Percentiles rank a stretch among this genome's conserved stretches.
These are phyloP conservation scores for Apiospora kogelbergensis DNA, from an alignment of 2,329 filamentous ascomycete species.

Conservation along the genomic window DNA sequence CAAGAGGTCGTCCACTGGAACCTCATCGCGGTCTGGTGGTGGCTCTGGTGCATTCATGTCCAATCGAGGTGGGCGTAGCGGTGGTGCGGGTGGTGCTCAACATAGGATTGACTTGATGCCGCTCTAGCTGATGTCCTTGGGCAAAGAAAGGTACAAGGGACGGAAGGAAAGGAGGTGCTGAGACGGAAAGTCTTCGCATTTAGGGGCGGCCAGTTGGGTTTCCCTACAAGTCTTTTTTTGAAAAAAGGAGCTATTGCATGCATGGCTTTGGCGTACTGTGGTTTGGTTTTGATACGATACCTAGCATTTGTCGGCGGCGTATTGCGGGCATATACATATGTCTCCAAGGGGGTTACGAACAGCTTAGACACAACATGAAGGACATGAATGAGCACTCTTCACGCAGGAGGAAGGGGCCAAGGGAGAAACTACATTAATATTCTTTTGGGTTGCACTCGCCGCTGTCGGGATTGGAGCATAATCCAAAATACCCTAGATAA, in stretches of 20 bases:
- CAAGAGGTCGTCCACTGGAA: slow-evolving; percentile 11
- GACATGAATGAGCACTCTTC: not conserved
- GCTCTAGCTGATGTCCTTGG: not conserved
- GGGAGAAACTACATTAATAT: not conserved
- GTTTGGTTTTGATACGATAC: slow-evolving; percentile 2
- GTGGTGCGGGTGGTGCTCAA: slow-evolving; percentile 6
- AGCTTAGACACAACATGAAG: not conserved
- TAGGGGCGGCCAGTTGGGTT: not conserved
- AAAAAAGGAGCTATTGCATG: not conserved
- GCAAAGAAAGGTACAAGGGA: not conserved
- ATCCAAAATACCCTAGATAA: not conserved
- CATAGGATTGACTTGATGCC: slow-evolving; percentile 12
- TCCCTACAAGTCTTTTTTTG: not conserved
- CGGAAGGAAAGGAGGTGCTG: not conserved
- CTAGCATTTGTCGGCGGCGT: slow-evolving; percentile 4
- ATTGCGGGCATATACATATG: not conserved
- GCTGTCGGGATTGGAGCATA: not conserved
- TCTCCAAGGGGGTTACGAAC: not conserved
- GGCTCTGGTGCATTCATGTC: not conserved
- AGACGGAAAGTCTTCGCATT: not conserved
- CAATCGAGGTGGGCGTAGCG: slow-evolving; percentile 7
- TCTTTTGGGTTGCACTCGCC: not conserved
- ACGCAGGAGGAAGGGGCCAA: too few relatives aligned
- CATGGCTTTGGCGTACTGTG: slow-evolving; percentile 3
- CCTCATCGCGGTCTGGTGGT: slow-evolving; percentile 8